Evolutionary conservation across 495 filamentous ascomycete genomes (phyloP), one percentile per base, ranked within the genome.

Genomic region (Barbatosphaeria neglecta): DNA sequence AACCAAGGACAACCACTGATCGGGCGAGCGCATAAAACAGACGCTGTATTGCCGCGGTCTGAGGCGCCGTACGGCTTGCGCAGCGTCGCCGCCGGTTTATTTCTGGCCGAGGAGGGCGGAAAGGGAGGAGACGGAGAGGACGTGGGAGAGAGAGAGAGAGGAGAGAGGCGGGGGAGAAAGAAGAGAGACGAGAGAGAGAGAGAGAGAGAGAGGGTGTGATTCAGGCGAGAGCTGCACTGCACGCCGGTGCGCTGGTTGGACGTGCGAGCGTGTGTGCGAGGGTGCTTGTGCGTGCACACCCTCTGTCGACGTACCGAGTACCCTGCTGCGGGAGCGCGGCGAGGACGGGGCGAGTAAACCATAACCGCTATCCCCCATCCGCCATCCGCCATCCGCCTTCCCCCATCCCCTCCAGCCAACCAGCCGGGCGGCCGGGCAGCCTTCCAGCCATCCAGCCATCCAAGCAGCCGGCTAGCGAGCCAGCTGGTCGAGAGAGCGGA

Each of bases 231-330:
- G n/a, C n/a, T n/a, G n/a, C n/a, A n/a, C n/a, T n/a, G n/a, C n/a
- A n/a, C n/a, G n/a, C n/a, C n/a, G n/a, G n/a, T 35, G 31, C 31
- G 31, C 6, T 15, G 6, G 15, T 4, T 15, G 31, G 15, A n/a
- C 31, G 31, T 35, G 27, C 25, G 48, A 31, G 49, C 20, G 45
- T 40, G 45, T 31, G 33, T 39, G 46, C 27, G 35, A 11, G 28
- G 13, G 19, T 44, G 15, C 38, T 27, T 35, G 25, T 42, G 22
- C 33, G 38, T 41, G 33, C n/a, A n/a, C n/a, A n/a, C n/a, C n/a
- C n/a, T n/a, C n/a, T 48, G 41, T 15, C 22, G n/a, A 16, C 7
- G 18, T 33, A n/a, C n/a, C n/a, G 20, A 28, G 31, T 35, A n/a
- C 31, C 31, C 31, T 35, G 2, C 39, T 41, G 39, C 39, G 39